A percentile compares a stretch with the other conserved stretches of the same genome.
Conservation (phyloP, 2,329 filamentous ascomycete genomes). For the Botrytis byssoidea region DNA sequence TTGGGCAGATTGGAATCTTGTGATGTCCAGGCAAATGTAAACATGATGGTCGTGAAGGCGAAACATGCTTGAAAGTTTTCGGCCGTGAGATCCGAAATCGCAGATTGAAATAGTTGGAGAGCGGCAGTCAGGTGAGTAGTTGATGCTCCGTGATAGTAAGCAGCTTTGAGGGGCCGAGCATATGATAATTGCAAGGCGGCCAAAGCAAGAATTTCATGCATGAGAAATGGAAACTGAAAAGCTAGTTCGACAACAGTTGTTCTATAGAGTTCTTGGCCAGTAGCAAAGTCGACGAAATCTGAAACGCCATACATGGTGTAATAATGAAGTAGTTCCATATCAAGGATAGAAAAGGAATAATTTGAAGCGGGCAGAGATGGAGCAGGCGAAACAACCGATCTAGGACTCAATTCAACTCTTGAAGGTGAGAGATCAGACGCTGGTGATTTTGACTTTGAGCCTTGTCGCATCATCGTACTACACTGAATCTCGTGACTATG, state of each 20-base stretch:
- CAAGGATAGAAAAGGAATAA: conserved; percentile 37
- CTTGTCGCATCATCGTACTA: not conserved
- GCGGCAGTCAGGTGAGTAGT: conserved; percentile 38
- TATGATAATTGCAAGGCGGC: conserved; percentile 42
- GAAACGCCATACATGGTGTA: conserved; percentile 43
- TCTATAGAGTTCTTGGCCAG: conserved; percentile 28
- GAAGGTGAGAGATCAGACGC: conserved; percentile 12
- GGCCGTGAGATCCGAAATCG: conserved; percentile 47
- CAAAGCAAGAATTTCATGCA: conserved; percentile 41
- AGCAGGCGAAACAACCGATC: conserved; percentile 9
- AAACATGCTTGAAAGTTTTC: conserved; percentile 39
- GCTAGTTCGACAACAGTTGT: conserved; percentile 31
- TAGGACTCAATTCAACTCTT: conserved; percentile 12
- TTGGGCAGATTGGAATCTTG: conserved; percentile 32
- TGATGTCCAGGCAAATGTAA: conserved; percentile 39
- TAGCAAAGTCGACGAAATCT: conserved; percentile 28
- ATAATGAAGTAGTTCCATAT: conserved; percentile 46
- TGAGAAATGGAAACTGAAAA: conserved; percentile 39
- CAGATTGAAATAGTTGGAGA: conserved; percentile 38
- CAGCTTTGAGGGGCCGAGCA: conserved; percentile 28
- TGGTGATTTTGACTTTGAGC: conserved; percentile 21
- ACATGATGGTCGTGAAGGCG: conserved; percentile 38
- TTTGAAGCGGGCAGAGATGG: not conserved
- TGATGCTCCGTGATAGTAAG: conserved; percentile 35
- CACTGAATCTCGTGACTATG: conserved; percentile 10